Conservation (phyloP, 495 filamentous ascomycete species). For the Penicillium cosmopolitanum region DNA sequence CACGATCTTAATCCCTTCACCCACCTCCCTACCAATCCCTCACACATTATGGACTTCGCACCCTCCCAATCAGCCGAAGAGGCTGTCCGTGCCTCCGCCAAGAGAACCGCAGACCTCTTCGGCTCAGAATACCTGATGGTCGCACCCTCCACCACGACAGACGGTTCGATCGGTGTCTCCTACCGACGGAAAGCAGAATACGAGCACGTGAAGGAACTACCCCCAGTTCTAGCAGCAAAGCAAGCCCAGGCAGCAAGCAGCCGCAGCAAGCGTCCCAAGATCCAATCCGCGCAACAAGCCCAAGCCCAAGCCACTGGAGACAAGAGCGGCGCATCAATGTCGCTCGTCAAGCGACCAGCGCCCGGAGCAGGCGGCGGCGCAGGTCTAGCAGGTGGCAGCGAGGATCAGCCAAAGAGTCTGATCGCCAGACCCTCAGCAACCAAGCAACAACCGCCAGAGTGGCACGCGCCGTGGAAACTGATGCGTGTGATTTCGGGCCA, state of each 20-base stretch:
- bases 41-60: constrained; percentile 37
- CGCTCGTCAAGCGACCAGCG: constrained; percentile 44
- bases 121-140: constrained; percentile 59
- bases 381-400: constrained; percentile 33
- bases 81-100: constrained; percentile 61
- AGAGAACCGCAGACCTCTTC: constrained; percentile 71
- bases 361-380: constrained; percentile 30
- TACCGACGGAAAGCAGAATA: constrained; percentile 78
- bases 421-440: constrained; percentile 68
- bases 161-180: constrained; percentile 54
- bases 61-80: constrained; percentile 43
- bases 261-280: constrained; percentile 59
- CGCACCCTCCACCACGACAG: constrained; percentile 44
- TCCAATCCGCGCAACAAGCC: constrained; percentile 28
- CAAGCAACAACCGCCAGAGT: constrained; percentile 79
- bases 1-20: constrained; percentile 5
- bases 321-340: constrained; percentile 46
- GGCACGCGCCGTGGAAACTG: constrained; percentile 98
- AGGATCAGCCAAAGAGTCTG: constrained; percentile 59
- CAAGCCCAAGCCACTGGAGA: constrained; percentile 28
- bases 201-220: constrained; percentile 76
- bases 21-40: constrained; percentile 2
- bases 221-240: constrained; percentile 83
- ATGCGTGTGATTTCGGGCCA: constrained; percentile 97
- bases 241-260: constrained; percentile 67